Conservation (phyloP, 2,329 filamentous ascomycete genomes). For the Colletotrichum sp. region DNA sequence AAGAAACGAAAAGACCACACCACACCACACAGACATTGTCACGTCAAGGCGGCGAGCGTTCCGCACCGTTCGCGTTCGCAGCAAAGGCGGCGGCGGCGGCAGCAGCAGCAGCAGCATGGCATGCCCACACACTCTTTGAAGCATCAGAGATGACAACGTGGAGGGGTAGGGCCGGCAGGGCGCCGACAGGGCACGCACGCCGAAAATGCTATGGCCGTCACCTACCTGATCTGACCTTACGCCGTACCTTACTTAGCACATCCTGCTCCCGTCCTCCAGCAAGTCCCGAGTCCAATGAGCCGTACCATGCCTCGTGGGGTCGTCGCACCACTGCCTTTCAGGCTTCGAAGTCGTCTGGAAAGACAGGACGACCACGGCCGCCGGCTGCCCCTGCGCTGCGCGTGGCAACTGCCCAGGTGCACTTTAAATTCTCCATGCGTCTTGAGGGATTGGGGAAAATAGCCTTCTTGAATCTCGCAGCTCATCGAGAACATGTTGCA, state of each 20-base stretch:
- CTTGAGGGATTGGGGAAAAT: background rate
- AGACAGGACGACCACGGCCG: background rate
- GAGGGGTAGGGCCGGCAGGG: constrained; percentile 11
- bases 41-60: constrained; percentile 2
- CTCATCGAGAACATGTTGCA: background rate
- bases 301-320: constrained; percentile 1
- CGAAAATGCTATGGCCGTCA: background rate
- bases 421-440: background rate
- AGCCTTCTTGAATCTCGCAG: background rate
- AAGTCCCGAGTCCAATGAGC: background rate
- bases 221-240: background rate
- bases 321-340: constrained; percentile 1
- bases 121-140: background rate
- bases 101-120: background rate
- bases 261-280: background rate
- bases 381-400: background rate
- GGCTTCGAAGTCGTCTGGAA: constrained; percentile 1
- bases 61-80: background rate
- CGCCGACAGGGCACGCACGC: constrained; percentile 20
- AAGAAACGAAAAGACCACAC: background rate
- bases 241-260: background rate
- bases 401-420: constrained; percentile 1
- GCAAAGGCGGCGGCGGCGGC: background rate
- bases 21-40: constrained; percentile 2
- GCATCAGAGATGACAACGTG: background rate